Percentiles rank a stretch among this genome's conserved stretches.
These are phyloP conservation scores for Anisogramma anomala DNA, from an alignment of 2,329 filamentous ascomycete species.

Conservation along the genomic window DNA sequence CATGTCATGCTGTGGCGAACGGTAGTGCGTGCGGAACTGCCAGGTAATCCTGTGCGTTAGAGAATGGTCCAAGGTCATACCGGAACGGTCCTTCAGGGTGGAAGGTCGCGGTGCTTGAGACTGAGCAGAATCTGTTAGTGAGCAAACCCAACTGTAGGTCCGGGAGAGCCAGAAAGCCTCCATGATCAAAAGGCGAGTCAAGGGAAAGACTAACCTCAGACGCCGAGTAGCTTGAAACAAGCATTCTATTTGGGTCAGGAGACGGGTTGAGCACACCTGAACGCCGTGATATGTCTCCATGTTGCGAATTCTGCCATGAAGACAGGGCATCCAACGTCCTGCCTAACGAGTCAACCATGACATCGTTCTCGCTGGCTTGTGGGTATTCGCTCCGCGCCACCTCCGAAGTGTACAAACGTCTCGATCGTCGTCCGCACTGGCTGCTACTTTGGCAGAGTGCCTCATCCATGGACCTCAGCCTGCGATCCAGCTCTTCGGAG, in stretches of 20 bases:
- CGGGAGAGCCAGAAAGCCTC: background rate
- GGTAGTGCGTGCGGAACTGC: background rate
- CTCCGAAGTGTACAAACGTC: slow-evolving; percentile 1
- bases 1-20: background rate
- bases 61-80: background rate
- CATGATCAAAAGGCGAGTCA: background rate
- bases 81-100: background rate
- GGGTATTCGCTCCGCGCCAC: background rate
- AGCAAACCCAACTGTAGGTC: too few relatives aligned
- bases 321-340: background rate
- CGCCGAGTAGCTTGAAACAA: background rate
- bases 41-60: background rate
- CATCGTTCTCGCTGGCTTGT: background rate
- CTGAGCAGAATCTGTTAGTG: background rate
- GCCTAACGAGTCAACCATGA: background rate
- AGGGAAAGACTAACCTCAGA: background rate
- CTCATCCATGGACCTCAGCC: background rate
- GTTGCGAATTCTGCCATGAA: background rate
- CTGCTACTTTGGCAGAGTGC: background rate
- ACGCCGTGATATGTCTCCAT: background rate
- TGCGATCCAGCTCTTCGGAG: slow-evolving; percentile 1
- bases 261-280: background rate
- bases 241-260: background rate
- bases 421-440: too few relatives aligned
- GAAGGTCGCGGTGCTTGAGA: background rate